Evolutionary conservation across 2,329 filamentous ascomycete species (phyloP), one percentile per base, ranked within the genome.

Genomic region (Phoma herbarum): DNA sequence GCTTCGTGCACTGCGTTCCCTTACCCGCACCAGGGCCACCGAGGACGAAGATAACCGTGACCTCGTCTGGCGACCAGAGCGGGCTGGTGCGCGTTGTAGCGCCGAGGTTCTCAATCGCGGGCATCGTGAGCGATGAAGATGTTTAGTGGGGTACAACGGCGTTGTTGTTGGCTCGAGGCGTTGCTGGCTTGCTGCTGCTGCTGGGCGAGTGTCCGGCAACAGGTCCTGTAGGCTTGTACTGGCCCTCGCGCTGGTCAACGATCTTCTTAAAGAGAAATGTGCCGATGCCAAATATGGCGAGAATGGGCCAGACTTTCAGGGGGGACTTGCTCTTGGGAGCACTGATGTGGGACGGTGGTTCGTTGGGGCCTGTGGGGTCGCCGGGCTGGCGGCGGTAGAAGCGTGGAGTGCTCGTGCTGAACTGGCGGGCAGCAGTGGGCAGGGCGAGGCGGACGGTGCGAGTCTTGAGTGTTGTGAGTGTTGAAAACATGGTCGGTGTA

Each of bases 11-110:
- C 80, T 99, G 94, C 2, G 95, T 99, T 71, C 95, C 95, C 79
- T 99, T 99, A 71, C 95, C 95, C 63, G 93, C 92, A 65, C 95
- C 95, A 14, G 95, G 95, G 2, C 95, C 95, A 77, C 94, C 94
- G 61, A 99, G 92, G 63, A 98, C 92, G 82, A 97, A 98, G 78
- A 99, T 82, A 59, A 98, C 93, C n/a, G 92, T 95, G 29, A 96
- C 91, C 59, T 93, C 84, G 56, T 86, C 73, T 48, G 89, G 81
- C 58, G 86, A 88, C 85, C 96, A 97, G 73, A 87, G 87, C 4
- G 93, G 90, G 52, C 82, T 80, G 43, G 78, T 75, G 77, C 89
- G 89, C 61, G 65, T 69, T 5, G 66, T 58, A 23, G 70, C 72
- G 68, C 72, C 77, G 69, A 73, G 65, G 18, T 77, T 63, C 28